Evolutionary conservation across 2,329 filamentous ascomycete genomes (phyloP), one percentile per base, ranked within the genome.

Genomic region (Aphanoascus verrucosus): DNA sequence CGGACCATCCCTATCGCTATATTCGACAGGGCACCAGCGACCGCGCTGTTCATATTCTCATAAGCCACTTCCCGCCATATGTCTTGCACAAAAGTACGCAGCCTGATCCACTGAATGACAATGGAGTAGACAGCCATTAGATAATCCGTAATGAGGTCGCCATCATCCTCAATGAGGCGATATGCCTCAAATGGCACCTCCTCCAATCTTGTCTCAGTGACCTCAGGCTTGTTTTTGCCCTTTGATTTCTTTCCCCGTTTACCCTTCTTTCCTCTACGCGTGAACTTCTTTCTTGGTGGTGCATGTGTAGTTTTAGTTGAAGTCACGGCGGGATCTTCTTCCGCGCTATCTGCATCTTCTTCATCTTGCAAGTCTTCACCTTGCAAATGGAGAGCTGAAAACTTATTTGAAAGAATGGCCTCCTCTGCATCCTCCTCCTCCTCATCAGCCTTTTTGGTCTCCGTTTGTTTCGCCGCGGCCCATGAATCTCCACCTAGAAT

Each of bases 21-120:
- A 44, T 69, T 73, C 5, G 69, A 72, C 20, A 75, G 19, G 0
- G 68, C 60, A 1, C 69, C 74, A 1, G 73, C 75, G n/a, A 74
- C 65, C 1, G 72, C 74, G 42, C 64, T 65, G 55, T 78, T 77
- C 12, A 77, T 63, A 2, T 63, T 67, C 1, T 67, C 55, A 52
- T 76, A 75, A 1, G 72, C 68, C 4, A 75, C 72, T 8, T 76
- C 63, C 1, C 58, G 61, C 75, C 74, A 78, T 1, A 69, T 8
- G 0, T 55, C 57, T 52, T 76, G 74, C 1, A 72, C 46, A 41
- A 67, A 67, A n/a, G 48, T 20, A n/a, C 76, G 67, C 23, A 77
- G 64, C 0, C 65, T 59, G 0, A 60, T 56, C 68, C 69, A 73
- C 52, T 77, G 67, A 6, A 54, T 48, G 2, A 67, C 54, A 5